Conservation (phyloP, 345 rosid genomes). For the Melastoma malabathricum region DNA sequence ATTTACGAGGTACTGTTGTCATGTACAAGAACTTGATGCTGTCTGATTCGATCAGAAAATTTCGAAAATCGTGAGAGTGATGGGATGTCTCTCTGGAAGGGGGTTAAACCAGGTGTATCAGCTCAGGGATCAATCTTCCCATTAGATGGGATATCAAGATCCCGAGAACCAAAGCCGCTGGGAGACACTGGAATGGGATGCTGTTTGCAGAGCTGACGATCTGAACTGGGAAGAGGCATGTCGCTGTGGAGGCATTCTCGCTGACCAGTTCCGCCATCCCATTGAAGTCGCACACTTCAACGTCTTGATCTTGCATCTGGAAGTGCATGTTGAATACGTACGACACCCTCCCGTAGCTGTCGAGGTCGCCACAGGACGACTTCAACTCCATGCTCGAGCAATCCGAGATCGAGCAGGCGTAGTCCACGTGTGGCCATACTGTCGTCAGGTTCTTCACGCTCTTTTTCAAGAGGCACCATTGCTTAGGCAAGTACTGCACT, state of each 20-base stretch:
- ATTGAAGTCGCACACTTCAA: constrained; percentile 46
- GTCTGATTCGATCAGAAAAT: too few relatives aligned
- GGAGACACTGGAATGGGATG: constrained; percentile 8
- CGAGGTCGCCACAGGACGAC: constrained; percentile 27
- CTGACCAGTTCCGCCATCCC: constrained; percentile 36
- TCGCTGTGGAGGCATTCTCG: constrained; percentile 25
- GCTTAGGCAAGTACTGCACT: constrained; percentile 37
- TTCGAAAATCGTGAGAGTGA: too few relatives aligned
- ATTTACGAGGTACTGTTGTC: too few relatives aligned
- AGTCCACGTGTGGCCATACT: constrained; percentile 8
- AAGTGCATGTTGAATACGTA: constrained; percentile 69
- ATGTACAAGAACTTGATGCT: too few relatives aligned
- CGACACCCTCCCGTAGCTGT: constrained; percentile 21
- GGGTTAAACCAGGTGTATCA: too few relatives aligned
- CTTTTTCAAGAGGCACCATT: constrained; percentile 48
- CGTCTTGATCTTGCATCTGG: constrained; percentile 47
- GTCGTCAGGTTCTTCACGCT: constrained; percentile 3
- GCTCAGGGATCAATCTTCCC: too few relatives aligned
- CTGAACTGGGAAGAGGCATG: constrained; percentile 52
- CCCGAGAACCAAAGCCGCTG: neutral
- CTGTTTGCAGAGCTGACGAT: constrained; percentile 24
- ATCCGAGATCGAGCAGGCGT: constrained; percentile 50
- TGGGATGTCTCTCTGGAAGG: too few relatives aligned
- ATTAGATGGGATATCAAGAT: neutral
- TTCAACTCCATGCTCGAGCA: constrained; percentile 35